Evolutionary conservation across 139 green algal genomes (phyloP).

Genomic region (Volvox africanus): DNA sequence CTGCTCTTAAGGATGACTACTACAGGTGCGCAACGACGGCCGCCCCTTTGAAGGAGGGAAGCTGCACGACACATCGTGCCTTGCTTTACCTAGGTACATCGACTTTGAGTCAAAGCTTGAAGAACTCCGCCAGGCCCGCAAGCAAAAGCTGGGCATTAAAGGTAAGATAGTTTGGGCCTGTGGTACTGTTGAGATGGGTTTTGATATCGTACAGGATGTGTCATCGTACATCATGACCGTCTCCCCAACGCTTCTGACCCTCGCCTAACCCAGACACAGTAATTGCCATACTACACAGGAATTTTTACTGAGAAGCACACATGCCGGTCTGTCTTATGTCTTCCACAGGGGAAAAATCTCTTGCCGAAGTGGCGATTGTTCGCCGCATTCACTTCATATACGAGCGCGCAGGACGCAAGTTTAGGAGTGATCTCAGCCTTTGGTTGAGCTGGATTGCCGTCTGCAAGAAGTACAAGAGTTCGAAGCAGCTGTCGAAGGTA

Average conservation of each 20-base stretch:
- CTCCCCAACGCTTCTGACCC: too few relatives aligned
- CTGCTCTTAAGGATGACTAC: conserved; percentile 84
- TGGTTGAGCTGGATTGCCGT: conserved; percentile 91
- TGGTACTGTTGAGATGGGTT: neutral
- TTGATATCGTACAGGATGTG: neutral
- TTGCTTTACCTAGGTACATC: conserved; percentile 72
- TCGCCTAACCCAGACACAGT: too few relatives aligned
- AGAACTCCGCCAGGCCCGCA: conserved; percentile 71
- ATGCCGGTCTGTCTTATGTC: neutral
- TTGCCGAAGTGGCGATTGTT: conserved; percentile 79
- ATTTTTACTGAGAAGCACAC: neutral
- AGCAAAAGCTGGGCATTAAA: conserved; percentile 21
- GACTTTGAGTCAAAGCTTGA: conserved; percentile 89
- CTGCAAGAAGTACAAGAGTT: conserved; percentile 74
- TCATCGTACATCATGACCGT: too few relatives aligned
- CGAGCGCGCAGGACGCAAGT: conserved; percentile 89
- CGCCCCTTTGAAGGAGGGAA: neutral
- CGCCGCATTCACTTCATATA: conserved; percentile 93
- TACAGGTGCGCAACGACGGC: conserved; percentile 56
- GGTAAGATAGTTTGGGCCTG: neutral
- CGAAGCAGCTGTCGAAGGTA: conserved; percentile 76
- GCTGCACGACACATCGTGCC: neutral
- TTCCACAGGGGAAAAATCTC: conserved; percentile 64
- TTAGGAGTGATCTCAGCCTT: conserved; percentile 87
- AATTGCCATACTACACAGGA: too few relatives aligned